Base-by-base conservation (phyloP, 176 grass and related monocot genomes). In the Tillandsia leiboldiana region DNA sequence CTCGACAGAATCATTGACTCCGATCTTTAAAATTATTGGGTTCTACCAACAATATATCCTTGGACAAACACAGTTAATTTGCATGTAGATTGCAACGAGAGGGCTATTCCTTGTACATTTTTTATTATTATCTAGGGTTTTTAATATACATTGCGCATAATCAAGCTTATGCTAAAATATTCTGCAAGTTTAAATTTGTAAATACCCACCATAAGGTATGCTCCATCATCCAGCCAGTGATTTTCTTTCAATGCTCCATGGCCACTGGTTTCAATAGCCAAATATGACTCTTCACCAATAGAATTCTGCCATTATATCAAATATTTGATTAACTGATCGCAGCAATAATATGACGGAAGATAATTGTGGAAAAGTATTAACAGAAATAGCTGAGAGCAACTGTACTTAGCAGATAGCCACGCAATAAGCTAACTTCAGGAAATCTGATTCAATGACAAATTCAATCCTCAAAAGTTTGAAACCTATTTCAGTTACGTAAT, bases 171-270 rank as follows among this genome's bases (percentile, higher is more conserved):
- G 33, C 4, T 7, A 42, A 42, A 7, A 42, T 42, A 42, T 42
- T 42, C 33, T 42, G 33, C 4, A 42, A 42, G 33, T 42, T 1
- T 23, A 17, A 61, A 61, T 15, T 15, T 61, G 52, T 7, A 48
- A 23, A 63, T 10, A 51, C 72, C 69, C 79, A 99, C 94, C 94
- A 99, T 99, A 74, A 84, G 68, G 69, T 87, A 92, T 83, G 94
- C 94, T 81, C 94, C 94, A 85, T 92, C 94, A 87, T 97, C 94
- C 15, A 97, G 94, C 94, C 94, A 97, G 77, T 82, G 81, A 73
- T 92, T 97, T 78, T 92, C 94, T 82, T 86, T 92, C 49, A 97
- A 77, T 74, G 94, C 94, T 81, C 94, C 94, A 89, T 97, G 94
- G 13, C 94, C 89, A 79, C 93, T 97, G 76, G 93, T 97, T 97